A percentile compares a stretch with the other conserved stretches of the same genome.
Evolutionary conservation across 345 rosid species (phyloP).

Genomic region (Gossypium mustelinum): DNA sequence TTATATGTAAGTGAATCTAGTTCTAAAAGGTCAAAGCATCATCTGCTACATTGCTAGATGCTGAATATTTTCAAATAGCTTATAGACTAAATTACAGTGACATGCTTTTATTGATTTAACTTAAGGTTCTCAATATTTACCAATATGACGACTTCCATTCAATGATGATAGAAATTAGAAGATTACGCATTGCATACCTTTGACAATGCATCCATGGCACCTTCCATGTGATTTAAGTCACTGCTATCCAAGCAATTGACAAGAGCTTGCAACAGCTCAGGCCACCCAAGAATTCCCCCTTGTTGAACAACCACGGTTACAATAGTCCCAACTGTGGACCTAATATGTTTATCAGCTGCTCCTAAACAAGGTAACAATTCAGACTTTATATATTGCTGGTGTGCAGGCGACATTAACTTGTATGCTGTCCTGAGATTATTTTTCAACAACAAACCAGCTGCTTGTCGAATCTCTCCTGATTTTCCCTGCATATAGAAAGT

Average conservation of each 20-base stretch:
- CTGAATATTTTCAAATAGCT: background rate
- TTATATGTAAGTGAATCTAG: background rate
- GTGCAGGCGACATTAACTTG: slow-evolving; percentile 50
- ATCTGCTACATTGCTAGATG: background rate
- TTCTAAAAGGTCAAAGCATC: background rate
- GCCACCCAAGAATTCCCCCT: slow-evolving; percentile 77
- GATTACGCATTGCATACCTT: slow-evolving; percentile 71
- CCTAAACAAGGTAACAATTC: slow-evolving; percentile 89
- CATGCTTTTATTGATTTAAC: background rate
- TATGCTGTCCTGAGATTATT: slow-evolving; percentile 73
- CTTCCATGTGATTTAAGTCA: slow-evolving; percentile 91
- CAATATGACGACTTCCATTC: slow-evolving; percentile 5
- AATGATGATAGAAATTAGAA: background rate
- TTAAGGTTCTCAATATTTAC: background rate
- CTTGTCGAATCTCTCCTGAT: slow-evolving; percentile 89
- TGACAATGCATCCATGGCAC: slow-evolving; percentile 95
- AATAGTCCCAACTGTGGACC: slow-evolving; percentile 88
- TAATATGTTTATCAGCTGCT: slow-evolving; percentile 75
- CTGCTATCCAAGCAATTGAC: slow-evolving; percentile 80
- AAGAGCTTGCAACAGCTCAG: slow-evolving; percentile 83
- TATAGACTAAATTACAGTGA: background rate
- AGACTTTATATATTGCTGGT: slow-evolving; percentile 41
- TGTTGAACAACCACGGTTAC: slow-evolving; percentile 71
- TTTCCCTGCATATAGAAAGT: slow-evolving; percentile 47
- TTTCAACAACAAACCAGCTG: slow-evolving; percentile 91